These are phyloP conservation scores for Odonthalia washingtoniensis DNA, from an alignment of 31 red algal species.

Conservation along the genomic window DNA sequence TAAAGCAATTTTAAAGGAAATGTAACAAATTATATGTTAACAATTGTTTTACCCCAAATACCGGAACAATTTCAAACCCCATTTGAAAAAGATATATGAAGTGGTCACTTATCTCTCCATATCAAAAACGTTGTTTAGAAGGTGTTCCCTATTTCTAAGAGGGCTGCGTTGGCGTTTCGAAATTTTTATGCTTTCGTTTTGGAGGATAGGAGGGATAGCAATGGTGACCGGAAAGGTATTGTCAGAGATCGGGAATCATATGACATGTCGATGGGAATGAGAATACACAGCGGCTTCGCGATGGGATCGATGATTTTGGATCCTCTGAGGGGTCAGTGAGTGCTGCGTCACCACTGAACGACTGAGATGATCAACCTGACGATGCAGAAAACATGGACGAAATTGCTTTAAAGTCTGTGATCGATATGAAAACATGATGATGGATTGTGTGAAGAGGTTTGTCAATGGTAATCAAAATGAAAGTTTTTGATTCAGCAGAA, in stretches of 20 bases:
- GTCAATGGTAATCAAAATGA: no score
- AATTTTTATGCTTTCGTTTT: neutral
- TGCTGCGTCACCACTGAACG: neutral
- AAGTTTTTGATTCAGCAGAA: no score
- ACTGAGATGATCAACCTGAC: neutral
- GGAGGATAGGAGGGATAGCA: no score
- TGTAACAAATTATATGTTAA: conserved; percentile 71
- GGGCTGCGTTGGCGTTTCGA: neutral
- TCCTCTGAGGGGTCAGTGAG: no score
- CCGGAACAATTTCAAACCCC: conserved; percentile 73
- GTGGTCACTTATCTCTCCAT: no score
- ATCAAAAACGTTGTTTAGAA: neutral
- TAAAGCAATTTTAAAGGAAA: conserved; percentile 44
- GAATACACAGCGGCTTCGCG: neutral
- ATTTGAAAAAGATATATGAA: conserved; percentile 62
- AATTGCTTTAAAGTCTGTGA: neutral
- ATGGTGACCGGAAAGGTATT: neutral
- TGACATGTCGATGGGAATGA: neutral
- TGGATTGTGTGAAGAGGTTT: no score
- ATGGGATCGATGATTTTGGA: no score
- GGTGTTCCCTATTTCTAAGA: no score
- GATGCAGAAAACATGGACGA: neutral
- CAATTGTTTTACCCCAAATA: conserved; percentile 84
- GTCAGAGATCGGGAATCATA: neutral
- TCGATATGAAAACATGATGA: no score